Evolutionary conservation across 2,329 filamentous ascomycete species (phyloP).

Genomic region (Elsinoe ampelina): DNA sequence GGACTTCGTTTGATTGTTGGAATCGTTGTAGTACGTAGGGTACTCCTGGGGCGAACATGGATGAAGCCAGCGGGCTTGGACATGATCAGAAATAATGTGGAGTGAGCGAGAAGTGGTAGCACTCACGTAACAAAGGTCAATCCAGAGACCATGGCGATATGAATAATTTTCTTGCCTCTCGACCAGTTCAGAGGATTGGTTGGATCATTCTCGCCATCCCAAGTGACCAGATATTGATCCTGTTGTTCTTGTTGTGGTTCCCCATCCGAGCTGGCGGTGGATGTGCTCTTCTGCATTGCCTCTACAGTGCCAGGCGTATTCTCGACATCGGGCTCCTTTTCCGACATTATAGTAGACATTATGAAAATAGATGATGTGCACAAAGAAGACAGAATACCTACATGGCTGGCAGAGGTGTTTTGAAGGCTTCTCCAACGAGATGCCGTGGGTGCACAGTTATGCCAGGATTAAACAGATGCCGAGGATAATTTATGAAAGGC

Average conservation of each 20-base stretch:
- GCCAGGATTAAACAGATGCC: neutral
- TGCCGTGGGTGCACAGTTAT: neutral
- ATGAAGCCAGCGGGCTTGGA: slow-evolving; percentile 39
- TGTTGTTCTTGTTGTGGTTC: neutral
- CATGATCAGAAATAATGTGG: neutral
- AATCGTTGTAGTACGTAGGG: slow-evolving; percentile 56
- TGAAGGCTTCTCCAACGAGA: neutral
- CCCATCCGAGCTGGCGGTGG: neutral
- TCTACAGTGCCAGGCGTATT: neutral
- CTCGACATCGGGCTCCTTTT: slow-evolving; percentile 2
- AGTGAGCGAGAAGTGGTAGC: neutral
- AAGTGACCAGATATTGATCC: slow-evolving; percentile 43
- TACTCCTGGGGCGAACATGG: slow-evolving; percentile 60
- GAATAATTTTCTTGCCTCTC: slow-evolving; percentile 35
- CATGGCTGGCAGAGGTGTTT: neutral
- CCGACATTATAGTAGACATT: neutral
- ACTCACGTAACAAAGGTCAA: slow-evolving; percentile 35
- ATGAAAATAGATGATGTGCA: neutral
- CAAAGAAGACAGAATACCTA: neutral
- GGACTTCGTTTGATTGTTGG: slow-evolving; percentile 38
- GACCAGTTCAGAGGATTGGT: slow-evolving; percentile 55
- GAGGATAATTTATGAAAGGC: neutral
- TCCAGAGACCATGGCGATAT: slow-evolving; percentile 39
- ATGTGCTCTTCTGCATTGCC: slow-evolving; percentile 4
- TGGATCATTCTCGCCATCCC: slow-evolving; percentile 46